Base-by-base conservation (phyloP, 140 eudicot species). In the Ambrosia hybrid region DNA sequence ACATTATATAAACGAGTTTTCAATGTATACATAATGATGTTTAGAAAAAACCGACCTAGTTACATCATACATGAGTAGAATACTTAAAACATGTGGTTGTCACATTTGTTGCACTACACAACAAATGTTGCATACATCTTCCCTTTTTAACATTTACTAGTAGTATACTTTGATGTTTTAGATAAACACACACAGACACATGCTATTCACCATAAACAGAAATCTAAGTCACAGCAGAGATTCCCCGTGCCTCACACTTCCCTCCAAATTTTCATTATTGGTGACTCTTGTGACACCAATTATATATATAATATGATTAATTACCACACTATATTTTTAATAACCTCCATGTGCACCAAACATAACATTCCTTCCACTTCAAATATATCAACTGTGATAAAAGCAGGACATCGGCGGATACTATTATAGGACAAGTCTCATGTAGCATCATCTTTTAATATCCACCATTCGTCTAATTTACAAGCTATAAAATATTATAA, bases 161-260 rank as follows among this genome's bases (percentile, higher is more conserved):
- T 11, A 21, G 46, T 58, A 72, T 0, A 12, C 1, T 6, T 45
- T 5, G 49, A 65, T 51, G 55, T 67, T 66, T 46, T 48, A 13
- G 72, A 53, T 52, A 57, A 39, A 41, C 46, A 41, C 46, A 1
- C 4, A 39, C 8, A 30, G 26, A 72, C 46, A 62, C 37, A 34
- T 3, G 9, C 48, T 43, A 43, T 6, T 43, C 48, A 65, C 67
- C 46, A 56, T 45, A 6, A 64, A 58, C 13, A 63, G 2, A 74
- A 65, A 75, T 65, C 43, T 14, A 17, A 38, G 7, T 49, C 56
- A 68, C 33, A 71, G 37, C 74, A 61, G 57, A 77, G 81, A 77
- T 77, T 77, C 81, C 65, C 75, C 68, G 1, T 75, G 74, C 80
- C 48, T 60, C 71, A 65, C 68, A 69, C 65, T 16, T 17, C 26